Percentiles rank a stretch among this genome's conserved stretches.
Conservation (phyloP, 345 rosid species). For the Brassica incana region DNA sequence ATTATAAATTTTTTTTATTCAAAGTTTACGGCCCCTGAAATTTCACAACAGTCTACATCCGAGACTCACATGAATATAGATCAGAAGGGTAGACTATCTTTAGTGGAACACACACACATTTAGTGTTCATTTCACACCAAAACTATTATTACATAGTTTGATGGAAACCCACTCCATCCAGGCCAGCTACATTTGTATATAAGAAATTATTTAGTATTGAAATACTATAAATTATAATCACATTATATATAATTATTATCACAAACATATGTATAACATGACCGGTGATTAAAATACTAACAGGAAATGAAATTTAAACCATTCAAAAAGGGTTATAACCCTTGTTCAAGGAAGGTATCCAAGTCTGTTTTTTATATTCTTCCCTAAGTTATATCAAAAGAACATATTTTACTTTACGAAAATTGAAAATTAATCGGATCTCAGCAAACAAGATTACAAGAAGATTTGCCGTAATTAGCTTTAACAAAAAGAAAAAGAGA, state of each 20-base stretch:
- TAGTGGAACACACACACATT: neutral
- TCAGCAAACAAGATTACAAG: neutral
- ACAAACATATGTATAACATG: neutral
- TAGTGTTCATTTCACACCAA: neutral
- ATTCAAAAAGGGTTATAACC: neutral
- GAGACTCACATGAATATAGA: neutral
- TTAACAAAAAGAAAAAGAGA: neutral
- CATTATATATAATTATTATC: neutral
- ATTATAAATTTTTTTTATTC: too few species aligned
- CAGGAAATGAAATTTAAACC: neutral
- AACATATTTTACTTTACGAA: neutral
- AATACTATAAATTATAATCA: neutral
- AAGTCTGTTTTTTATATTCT: neutral
- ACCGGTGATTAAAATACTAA: neutral
- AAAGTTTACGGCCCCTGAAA: too few species aligned
- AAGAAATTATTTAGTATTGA: neutral
- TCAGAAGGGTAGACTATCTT: neutral
- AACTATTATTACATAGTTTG: neutral
- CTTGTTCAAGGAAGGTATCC: neutral
- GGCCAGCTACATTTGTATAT: neutral
- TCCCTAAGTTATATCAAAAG: too few species aligned
- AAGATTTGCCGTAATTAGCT: neutral
- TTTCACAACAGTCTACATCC: neutral
- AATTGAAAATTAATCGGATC: neutral
- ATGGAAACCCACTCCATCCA: neutral